These are phyloP conservation scores for Castanospermum australe DNA, from an alignment of 306 rosid species.

Conservation along the genomic window DNA sequence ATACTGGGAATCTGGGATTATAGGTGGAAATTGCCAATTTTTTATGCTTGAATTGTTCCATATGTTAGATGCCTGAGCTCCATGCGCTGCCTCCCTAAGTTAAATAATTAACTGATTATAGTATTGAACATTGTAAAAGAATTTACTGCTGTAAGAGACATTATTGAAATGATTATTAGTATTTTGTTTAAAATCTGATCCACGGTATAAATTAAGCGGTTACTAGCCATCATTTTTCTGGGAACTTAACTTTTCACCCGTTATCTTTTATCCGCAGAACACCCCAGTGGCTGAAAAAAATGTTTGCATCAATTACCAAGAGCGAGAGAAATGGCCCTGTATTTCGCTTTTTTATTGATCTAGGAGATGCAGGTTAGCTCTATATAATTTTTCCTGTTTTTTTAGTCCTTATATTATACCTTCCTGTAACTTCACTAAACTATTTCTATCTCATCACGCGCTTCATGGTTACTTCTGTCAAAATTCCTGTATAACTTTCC, in stretches of 20 bases:
- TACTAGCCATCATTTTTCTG: not conserved
- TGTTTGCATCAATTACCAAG: constrained; percentile 72
- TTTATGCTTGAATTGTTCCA: not conserved
- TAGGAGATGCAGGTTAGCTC: constrained; percentile 93
- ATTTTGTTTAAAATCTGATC: constrained; percentile 2
- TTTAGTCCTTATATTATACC: not conserved
- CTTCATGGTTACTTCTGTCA: not conserved
- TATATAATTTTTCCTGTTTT: not conserved
- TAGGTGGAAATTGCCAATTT: too few relatives aligned
- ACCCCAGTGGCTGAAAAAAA: constrained; percentile 90
- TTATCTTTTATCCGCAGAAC: constrained; percentile 57
- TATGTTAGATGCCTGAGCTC: too few relatives aligned
- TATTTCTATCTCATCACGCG: not conserved
- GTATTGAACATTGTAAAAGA: constrained; percentile 5
- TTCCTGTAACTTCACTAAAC: not conserved
- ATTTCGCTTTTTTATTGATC: constrained; percentile 94
- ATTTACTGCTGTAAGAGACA: not conserved
- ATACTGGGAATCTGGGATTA: not conserved
- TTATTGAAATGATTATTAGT: not conserved
- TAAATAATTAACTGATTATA: too few relatives aligned
- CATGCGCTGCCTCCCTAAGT: too few relatives aligned
- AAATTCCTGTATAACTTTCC: not conserved
- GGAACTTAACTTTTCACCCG: not conserved
- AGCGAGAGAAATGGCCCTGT: constrained; percentile 91
- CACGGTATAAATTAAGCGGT: not conserved